A percentile compares a stretch with the other conserved stretches of the same genome.
These are phyloP conservation scores for Phytophthora ohioensis DNA, from an alignment of 352 stramenopile species.

Conservation along the genomic window DNA sequence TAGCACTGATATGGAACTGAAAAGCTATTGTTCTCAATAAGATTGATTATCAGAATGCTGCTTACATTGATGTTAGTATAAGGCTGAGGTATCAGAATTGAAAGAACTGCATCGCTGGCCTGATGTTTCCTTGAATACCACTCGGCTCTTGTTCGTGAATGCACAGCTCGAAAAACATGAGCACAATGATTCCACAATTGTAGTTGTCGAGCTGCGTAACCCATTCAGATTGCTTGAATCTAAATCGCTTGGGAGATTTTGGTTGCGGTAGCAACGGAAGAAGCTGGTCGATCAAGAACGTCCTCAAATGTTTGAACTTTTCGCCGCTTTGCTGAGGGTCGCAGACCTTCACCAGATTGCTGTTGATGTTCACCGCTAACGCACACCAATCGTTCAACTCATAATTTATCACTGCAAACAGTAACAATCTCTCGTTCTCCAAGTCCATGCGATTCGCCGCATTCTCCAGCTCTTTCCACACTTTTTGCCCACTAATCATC, in stretches of 20 bases:
- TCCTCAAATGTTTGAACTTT: too few species aligned
- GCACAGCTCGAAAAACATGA: conserved; percentile 19
- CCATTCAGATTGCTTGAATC: conserved; percentile 1
- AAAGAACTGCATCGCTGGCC: conserved; percentile 26
- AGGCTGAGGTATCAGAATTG: conserved; percentile 15
- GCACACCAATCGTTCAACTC: too few species aligned
- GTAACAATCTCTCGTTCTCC: too few species aligned
- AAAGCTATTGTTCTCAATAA: neutral
- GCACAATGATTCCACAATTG: conserved; percentile 16
- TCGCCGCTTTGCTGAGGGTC: too few species aligned
- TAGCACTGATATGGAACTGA: neutral
- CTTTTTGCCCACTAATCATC: too few species aligned
- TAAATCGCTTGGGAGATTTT: conserved; percentile 6
- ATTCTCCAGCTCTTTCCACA: too few species aligned
- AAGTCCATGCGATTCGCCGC: too few species aligned
- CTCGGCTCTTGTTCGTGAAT: neutral
- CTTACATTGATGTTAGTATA: conserved; percentile 18
- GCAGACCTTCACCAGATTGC: too few species aligned
- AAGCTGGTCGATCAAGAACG: too few species aligned
- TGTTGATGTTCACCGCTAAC: too few species aligned
- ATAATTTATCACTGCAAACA: too few species aligned
- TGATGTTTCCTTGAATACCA: conserved; percentile 9
- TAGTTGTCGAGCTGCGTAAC: conserved; percentile 11
- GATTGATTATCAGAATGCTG: neutral
- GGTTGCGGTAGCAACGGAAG: neutral